A percentile compares a stretch with the other conserved stretches of the same genome.
phyloP scores from a whole-genome alignment of 495 filamentous ascomycete species.

The Aspergillus steynii region DNA sequence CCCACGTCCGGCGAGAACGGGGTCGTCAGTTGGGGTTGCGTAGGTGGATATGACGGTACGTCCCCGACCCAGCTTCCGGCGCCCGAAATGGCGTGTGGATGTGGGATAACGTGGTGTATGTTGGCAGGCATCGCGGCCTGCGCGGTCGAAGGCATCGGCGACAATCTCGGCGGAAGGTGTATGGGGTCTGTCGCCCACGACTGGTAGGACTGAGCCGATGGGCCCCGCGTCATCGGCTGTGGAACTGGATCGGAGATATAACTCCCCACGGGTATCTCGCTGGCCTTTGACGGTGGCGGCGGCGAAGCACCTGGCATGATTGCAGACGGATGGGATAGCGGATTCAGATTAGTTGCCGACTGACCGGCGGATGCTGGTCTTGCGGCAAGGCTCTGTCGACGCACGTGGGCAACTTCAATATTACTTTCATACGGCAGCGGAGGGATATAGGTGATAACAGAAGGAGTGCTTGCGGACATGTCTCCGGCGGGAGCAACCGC shows the following conservation, averaged over 20 bases:
- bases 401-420: slow-evolving; percentile 25
- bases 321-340: slow-evolving; percentile 38
- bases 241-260: slow-evolving; percentile 30
- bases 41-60: not conserved
- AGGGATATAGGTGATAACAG: slow-evolving; percentile 24
- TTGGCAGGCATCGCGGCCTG: slow-evolving; percentile 4
- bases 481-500: slow-evolving; percentile 23
- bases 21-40: slow-evolving; percentile 8
- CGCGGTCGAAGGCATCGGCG: slow-evolving; percentile 20
- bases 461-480: slow-evolving; percentile 35
- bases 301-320: slow-evolving; percentile 41
- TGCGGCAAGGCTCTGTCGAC: slow-evolving; percentile 11
- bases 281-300: slow-evolving; percentile 14
- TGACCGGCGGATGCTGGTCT: slow-evolving; percentile 8
- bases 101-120: slow-evolving; percentile 11
- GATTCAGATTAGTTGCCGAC: slow-evolving; percentile 8
- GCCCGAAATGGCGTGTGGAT: slow-evolving; percentile 25
- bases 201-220: slow-evolving; percentile 36
- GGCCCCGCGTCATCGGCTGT: slow-evolving; percentile 35
- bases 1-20: slow-evolving; percentile 26
- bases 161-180: slow-evolving; percentile 30
- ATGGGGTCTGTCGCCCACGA: slow-evolving; percentile 45
- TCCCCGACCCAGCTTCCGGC: slow-evolving; percentile 27
- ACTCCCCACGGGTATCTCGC: slow-evolving; percentile 14
- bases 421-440: slow-evolving; percentile 34